Evolutionary conservation across 2,329 filamentous ascomycete genomes (phyloP).

Genomic region (Exophiala calicioides): DNA sequence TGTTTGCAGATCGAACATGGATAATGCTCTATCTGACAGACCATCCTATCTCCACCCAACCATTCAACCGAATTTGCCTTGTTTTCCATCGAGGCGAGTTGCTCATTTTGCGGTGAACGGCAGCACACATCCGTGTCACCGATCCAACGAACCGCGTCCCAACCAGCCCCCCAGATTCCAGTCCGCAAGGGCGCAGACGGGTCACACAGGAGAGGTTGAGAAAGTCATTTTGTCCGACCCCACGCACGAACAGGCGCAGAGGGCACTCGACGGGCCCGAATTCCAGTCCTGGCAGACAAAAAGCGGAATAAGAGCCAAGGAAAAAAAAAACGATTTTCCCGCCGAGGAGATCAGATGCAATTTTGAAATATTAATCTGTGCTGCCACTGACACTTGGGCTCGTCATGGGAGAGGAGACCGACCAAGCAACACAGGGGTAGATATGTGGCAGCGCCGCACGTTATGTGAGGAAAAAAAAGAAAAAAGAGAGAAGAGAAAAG

Average conservation of each 20-base stretch:
- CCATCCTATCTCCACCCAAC: too few species aligned
- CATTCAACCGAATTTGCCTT: too few species aligned
- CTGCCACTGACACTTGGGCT: conserved; percentile 74
- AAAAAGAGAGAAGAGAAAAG: conserved; percentile 26
- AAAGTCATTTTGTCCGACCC: conserved; percentile 56
- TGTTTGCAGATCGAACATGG: too few species aligned
- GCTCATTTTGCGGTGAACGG: too few species aligned
- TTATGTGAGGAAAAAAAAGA: conserved; percentile 56
- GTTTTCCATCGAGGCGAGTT: too few species aligned
- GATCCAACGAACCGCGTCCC: too few species aligned
- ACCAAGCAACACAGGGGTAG: conserved; percentile 79
- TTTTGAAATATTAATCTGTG: conserved; percentile 70
- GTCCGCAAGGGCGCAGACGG: too few species aligned
- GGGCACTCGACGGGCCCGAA: conserved; percentile 36
- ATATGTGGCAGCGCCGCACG: conserved; percentile 76
- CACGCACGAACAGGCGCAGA: conserved; percentile 38
- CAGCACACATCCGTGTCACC: too few species aligned
- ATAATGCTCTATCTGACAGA: too few species aligned
- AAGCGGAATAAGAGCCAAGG: conserved; percentile 19
- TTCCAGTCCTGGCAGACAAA: conserved; percentile 13
- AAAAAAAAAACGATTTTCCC: too few species aligned
- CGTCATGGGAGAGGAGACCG: conserved; percentile 54
- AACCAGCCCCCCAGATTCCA: too few species aligned
- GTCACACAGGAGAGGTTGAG: too few species aligned
- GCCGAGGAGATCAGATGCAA: conserved; percentile 63